A percentile compares a stretch with the other conserved stretches of the same genome.
phyloP scores from a whole-genome alignment of 352 stramenopile species.

The Bremia lactucae region DNA sequence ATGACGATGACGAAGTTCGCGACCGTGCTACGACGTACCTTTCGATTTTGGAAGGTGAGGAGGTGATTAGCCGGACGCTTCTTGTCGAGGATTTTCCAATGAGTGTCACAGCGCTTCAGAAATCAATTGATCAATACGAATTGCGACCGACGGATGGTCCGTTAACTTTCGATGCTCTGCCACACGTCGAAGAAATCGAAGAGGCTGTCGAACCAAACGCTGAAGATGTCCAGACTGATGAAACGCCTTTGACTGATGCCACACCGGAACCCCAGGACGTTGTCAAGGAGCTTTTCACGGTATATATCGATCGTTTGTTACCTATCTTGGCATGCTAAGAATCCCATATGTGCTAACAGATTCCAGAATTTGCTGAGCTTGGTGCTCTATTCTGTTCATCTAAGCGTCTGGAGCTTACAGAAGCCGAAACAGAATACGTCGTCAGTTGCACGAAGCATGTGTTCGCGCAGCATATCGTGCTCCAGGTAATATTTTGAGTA shows the following conservation, averaged over 20 bases:
- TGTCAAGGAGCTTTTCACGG: conserved; percentile 91
- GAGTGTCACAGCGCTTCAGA: conserved; percentile 57
- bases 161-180: conserved; percentile 75
- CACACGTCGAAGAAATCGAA: conserved; percentile 70
- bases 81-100: conserved; percentile 75
- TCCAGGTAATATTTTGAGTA: conserved; percentile 44
- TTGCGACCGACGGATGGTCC: conserved; percentile 61
- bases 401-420: conserved; percentile 87
- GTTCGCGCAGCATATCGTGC: conserved; percentile 92
- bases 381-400: conserved; percentile 91
- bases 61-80: conserved; percentile 36
- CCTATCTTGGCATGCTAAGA: background rate
- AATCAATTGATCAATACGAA: conserved; percentile 84
- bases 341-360: conserved; percentile 24
- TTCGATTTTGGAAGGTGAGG: conserved; percentile 55
- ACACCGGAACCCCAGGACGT: conserved; percentile 52
- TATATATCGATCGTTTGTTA: conserved; percentile 12
- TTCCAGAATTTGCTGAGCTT: conserved; percentile 91
- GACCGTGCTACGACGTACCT: conserved; percentile 88
- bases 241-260: conserved; percentile 16
- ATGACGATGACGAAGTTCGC: conserved; percentile 97
- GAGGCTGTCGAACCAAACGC: conserved; percentile 18
- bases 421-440: conserved; percentile 97
- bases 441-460: conserved; percentile 96
- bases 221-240: conserved; percentile 31